Percentiles rank a stretch among this genome's conserved stretches.
Conservation (phyloP, 768 basidiomycete species). For the Podaxis carcinomalis region DNA sequence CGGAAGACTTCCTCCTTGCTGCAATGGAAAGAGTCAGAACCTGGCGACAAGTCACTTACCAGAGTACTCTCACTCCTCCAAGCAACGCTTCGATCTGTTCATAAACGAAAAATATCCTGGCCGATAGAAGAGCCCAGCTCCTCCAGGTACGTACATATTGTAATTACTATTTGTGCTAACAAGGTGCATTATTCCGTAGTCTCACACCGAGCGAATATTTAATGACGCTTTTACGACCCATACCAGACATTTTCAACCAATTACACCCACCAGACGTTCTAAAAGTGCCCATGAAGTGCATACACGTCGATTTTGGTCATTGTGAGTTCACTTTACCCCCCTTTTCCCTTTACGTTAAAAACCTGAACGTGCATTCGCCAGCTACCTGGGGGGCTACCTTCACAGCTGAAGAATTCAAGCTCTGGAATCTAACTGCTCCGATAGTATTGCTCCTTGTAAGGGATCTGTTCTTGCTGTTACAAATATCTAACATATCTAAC, state of each 20-base stretch:
- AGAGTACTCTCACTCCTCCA: background rate
- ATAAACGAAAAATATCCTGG: conserved; percentile 17
- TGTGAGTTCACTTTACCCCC: conserved; percentile 6
- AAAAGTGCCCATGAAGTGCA: conserved; percentile 14
- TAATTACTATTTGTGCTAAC: background rate
- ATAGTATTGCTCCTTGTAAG: conserved; percentile 13
- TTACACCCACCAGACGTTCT: conserved; percentile 13
- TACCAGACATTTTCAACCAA: conserved; percentile 17
- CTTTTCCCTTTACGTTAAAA: background rate
- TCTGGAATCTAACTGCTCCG: conserved; percentile 6
- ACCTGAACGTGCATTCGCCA: background rate
- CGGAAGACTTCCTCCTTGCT: background rate
- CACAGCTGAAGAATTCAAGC: conserved; percentile 3
- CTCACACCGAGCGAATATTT: conserved; percentile 14
- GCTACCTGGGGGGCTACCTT: conserved; percentile 13
- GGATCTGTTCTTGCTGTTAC: background rate
- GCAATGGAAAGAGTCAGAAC: background rate
- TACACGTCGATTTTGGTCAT: conserved; percentile 13
- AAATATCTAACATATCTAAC: background rate
- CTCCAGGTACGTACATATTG: background rate
- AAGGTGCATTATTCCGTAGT: background rate
- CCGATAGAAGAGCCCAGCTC: conserved; percentile 2
- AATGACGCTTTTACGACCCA: conserved; percentile 13
- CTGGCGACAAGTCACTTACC: background rate
- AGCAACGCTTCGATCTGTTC: conserved; percentile 9